Evolutionary conservation across 257 asterid species (phyloP).

Genomic region (Solanum paucissectum): DNA sequence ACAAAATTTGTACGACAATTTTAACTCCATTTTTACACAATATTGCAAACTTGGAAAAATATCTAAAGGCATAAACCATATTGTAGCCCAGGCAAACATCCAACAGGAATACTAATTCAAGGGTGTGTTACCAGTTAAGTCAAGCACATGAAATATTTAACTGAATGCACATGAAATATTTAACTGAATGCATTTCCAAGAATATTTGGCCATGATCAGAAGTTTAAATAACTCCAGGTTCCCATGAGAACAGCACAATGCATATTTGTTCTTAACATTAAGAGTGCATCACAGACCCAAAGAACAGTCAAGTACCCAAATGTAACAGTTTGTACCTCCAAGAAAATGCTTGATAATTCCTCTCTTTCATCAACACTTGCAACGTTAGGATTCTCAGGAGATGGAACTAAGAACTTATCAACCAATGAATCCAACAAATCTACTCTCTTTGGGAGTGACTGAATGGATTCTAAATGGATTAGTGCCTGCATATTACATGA

Average conservation of each 20-base stretch:
- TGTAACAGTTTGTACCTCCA: constrained; percentile 47
- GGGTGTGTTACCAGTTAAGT: background rate
- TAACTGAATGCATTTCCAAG: background rate
- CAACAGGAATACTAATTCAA: background rate
- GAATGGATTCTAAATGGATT: constrained; percentile 91
- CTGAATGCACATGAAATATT: background rate
- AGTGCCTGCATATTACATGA: constrained; percentile 57
- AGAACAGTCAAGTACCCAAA: background rate
- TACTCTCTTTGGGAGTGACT: constrained; percentile 68
- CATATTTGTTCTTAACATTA: background rate
- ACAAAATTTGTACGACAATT: background rate
- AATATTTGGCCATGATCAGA: background rate
- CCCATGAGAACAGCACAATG: background rate
- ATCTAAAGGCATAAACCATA: background rate
- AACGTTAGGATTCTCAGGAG: constrained; percentile 38
- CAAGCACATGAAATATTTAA: background rate
- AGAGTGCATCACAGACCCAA: background rate
- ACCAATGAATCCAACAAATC: constrained; percentile 77
- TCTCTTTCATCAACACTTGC: constrained; percentile 79
- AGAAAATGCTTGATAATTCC: constrained; percentile 82
- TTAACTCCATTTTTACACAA: background rate
- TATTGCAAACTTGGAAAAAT: background rate
- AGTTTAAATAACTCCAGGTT: background rate
- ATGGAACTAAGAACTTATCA: constrained; percentile 54
- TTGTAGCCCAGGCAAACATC: background rate